phyloP scores from a whole-genome alignment of 768 basidiomycete species.

The Dioszegia hungarica region DNA sequence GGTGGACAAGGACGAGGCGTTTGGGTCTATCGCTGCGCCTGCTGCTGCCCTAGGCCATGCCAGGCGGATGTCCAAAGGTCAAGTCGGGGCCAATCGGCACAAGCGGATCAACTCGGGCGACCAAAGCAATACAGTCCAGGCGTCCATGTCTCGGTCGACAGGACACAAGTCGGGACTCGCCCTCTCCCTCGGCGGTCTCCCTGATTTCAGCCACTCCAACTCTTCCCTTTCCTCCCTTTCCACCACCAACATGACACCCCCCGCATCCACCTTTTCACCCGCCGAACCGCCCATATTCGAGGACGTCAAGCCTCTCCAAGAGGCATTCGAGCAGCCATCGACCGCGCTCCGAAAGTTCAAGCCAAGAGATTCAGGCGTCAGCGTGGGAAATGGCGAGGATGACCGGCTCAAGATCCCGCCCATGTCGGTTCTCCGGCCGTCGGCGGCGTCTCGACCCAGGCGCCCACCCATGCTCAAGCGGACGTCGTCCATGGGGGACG shows the following conservation, averaged over 20 bases:
- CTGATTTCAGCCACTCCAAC: slow-evolving; percentile 33
- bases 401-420: not conserved
- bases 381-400: slow-evolving; percentile 27
- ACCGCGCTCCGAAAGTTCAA: slow-evolving; percentile 43
- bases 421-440: not conserved
- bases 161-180: slow-evolving; percentile 45
- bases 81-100: slow-evolving; percentile 12
- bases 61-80: not conserved
- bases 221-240: slow-evolving; percentile 40
- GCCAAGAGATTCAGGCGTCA: slow-evolving; percentile 44
- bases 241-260: slow-evolving; percentile 30
- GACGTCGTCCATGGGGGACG: slow-evolving; percentile 44
- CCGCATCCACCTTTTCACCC: slow-evolving; percentile 35
- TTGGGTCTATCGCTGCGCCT: slow-evolving; percentile 13
- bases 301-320: slow-evolving; percentile 45
- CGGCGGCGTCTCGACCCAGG: slow-evolving; percentile 11
- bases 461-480: slow-evolving; percentile 40
- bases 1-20: slow-evolving; percentile 30
- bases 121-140: slow-evolving; percentile 10
- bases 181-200: slow-evolving; percentile 30
- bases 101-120: slow-evolving; percentile 34
- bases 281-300: slow-evolving; percentile 45
- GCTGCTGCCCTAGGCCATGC: not conserved
- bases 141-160: slow-evolving; percentile 35
- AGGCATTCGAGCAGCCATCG: slow-evolving; percentile 34